A percentile compares a stretch with the other conserved stretches of the same genome.
phyloP scores from a whole-genome alignment of 306 rosid species.

The Medicago arabica region DNA sequence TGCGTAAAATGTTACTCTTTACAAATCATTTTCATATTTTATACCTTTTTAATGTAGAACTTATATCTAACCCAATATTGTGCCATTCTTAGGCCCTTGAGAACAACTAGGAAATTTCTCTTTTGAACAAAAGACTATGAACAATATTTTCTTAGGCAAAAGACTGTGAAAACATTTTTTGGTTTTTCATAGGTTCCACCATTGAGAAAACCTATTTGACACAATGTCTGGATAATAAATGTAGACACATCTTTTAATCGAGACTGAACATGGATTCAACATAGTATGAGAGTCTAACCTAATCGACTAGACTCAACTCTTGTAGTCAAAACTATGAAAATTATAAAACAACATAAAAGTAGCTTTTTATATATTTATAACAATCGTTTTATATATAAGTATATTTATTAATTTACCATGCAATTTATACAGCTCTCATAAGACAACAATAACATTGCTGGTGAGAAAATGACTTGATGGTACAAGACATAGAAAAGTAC shows the following conservation, averaged over 20 bases:
- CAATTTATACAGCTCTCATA: conserved; percentile 25
- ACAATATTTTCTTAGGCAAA: too few relatives aligned
- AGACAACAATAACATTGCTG: conserved; percentile 50
- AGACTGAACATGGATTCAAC: too few relatives aligned
- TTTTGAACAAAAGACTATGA: too few relatives aligned
- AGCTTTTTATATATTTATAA: background rate
- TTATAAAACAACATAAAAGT: background rate
- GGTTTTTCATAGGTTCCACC: too few relatives aligned
- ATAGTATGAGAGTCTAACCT: too few relatives aligned
- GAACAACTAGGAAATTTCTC: too few relatives aligned
- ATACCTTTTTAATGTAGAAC: background rate
- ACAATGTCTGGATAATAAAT: too few relatives aligned
- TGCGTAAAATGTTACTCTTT: background rate
- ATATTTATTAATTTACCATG: conserved; percentile 36
- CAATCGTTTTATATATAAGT: background rate
- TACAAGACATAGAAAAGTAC: conserved; percentile 42
- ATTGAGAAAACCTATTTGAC: too few relatives aligned
- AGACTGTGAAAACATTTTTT: too few relatives aligned
- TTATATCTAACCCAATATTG: background rate
- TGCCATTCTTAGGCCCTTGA: too few relatives aligned
- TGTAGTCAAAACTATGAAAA: background rate
- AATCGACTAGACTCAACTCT: too few relatives aligned
- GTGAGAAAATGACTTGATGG: conserved; percentile 51
- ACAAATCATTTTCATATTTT: background rate
- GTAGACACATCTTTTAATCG: too few relatives aligned